These are phyloP conservation scores for Aspergillus bombycis DNA, from an alignment of 2,329 filamentous ascomycete species.

Conservation along the genomic window DNA sequence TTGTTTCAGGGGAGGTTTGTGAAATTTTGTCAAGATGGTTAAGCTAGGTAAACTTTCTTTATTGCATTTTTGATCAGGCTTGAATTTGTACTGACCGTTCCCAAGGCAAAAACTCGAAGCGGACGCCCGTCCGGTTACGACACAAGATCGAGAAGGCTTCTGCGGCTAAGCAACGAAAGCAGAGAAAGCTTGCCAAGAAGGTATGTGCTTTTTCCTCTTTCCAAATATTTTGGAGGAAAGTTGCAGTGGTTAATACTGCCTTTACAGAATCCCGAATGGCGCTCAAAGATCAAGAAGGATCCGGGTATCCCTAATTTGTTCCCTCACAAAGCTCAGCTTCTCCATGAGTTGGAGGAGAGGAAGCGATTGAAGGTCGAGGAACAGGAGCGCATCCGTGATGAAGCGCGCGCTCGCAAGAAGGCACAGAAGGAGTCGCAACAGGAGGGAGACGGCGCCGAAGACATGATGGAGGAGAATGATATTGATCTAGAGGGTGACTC, in stretches of 20 bases:
- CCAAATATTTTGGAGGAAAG: not conserved
- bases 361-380: conserved; percentile 81
- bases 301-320: conserved; percentile 97
- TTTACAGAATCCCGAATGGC: conserved; percentile 87
- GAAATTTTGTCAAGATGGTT: conserved; percentile 39
- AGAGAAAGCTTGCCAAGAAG: conserved; percentile 86
- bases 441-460: conserved; percentile 44
- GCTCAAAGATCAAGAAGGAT: conserved; percentile 93
- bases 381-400: conserved; percentile 68
- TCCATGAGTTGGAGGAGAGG: conserved; percentile 92
- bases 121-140: conserved; percentile 81
- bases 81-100: not conserved
- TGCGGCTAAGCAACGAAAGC: conserved; percentile 85
- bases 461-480: conserved; percentile 48
- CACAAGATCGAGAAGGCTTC: conserved; percentile 97
- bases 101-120: conserved; percentile 91
- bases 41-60: conserved; percentile 38
- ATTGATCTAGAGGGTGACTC: conserved; percentile 54
- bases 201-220: conserved; percentile 36
- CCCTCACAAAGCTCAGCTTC: conserved; percentile 93
- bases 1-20: conserved; percentile 12
- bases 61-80: not conserved
- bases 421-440: conserved; percentile 31
- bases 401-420: conserved; percentile 56
- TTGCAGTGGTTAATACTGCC: conserved; percentile 13